Conservation (phyloP, 148 eudicot genomes). For the Drosera capensis region DNA sequence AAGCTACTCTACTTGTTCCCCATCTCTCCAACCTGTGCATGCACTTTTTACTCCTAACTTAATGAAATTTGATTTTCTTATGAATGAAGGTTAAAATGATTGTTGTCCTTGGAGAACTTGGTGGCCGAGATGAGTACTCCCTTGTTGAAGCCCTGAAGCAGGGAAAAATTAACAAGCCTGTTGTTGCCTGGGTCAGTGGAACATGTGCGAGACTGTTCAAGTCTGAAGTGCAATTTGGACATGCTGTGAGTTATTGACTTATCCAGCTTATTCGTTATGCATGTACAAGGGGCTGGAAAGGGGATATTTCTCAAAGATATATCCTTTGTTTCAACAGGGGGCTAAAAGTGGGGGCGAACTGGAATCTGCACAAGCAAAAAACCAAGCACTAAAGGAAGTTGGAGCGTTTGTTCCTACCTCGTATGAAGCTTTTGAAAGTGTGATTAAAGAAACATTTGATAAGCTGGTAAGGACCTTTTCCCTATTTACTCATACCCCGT, state of each 20-base stretch:
- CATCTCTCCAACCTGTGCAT: no score
- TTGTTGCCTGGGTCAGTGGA: slow-evolving; percentile 99
- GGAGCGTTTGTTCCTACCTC: slow-evolving; percentile 96
- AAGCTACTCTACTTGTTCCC: no score
- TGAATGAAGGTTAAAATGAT: slow-evolving; percentile 65
- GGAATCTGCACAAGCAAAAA: slow-evolving; percentile 98
- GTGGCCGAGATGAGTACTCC: slow-evolving; percentile 97
- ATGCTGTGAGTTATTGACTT: slow-evolving; percentile 50
- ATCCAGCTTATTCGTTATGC: neutral
- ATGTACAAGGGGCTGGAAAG: neutral
- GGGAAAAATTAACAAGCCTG: slow-evolving; percentile 82
- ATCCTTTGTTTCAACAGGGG: slow-evolving; percentile 30
- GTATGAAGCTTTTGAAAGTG: slow-evolving; percentile 73
- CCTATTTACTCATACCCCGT: neutral
- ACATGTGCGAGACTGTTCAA: slow-evolving; percentile 93
- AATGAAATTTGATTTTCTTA: neutral
- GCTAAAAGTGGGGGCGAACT: slow-evolving; percentile 96
- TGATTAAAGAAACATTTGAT: slow-evolving; percentile 69
- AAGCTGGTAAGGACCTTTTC: slow-evolving; percentile 40
- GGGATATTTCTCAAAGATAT: neutral
- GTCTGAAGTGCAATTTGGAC: slow-evolving; percentile 99
- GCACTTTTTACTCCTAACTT: no score
- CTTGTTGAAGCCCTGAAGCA: slow-evolving; percentile 86
- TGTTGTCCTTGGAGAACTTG: slow-evolving; percentile 91
- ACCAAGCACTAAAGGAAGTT: slow-evolving; percentile 81